Base-by-base conservation (phyloP, 1,284 basidiomycete species). In the Rhizoctonia solani region DNA sequence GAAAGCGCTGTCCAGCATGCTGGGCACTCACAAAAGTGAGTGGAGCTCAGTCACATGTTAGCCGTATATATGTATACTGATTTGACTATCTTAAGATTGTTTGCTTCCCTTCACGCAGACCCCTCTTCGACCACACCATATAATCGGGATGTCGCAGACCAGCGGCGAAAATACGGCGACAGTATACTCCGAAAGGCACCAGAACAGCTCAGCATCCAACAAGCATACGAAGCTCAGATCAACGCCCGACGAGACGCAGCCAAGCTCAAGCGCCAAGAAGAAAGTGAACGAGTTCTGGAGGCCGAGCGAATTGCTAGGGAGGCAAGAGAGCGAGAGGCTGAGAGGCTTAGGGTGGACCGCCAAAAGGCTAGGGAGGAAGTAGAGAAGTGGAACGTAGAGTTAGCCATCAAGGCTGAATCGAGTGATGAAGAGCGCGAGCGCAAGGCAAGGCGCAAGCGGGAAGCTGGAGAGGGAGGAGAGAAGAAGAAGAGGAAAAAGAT, bases 151-250 rank as follows among this genome's bases (percentile, higher is more conserved):
- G 83, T 96, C 53, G 93, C 93, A 0, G 89, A 94, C 73, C 91
- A 96, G 73, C 86, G 95, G 67, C 83, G 87, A 47, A 89, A 90
- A 74, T 97, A 96, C 73, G 92, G 93, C 27, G 89, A 93, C 68
- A 88, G 84, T 74, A 86, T 97, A 80, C 77, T 95, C 55, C 82
- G 89, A 61, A 86, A 86, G 68, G 88, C 86, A 0, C 90, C 92
- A 13, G 90, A 92, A 54, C 90, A 93, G 73, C 79, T 93, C 32
- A 77, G 82, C 4, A 79, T 82, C 29, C 95, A 98, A 75, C 80
- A 83, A 68, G 85, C 86, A 68, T 87, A 87, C 74, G 94, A 97
- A 76, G 79, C 79, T 1, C 88, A 92, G 72, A 82, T 85, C 0
- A 83, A 88, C 63, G 88, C 89, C 9, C 85, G 85, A 73, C 81